Evolutionary conservation across 371 early-diverging fungal genomes (phyloP), one percentile per base, ranked within the genome.

Genomic region (Mortierella sp.): DNA sequence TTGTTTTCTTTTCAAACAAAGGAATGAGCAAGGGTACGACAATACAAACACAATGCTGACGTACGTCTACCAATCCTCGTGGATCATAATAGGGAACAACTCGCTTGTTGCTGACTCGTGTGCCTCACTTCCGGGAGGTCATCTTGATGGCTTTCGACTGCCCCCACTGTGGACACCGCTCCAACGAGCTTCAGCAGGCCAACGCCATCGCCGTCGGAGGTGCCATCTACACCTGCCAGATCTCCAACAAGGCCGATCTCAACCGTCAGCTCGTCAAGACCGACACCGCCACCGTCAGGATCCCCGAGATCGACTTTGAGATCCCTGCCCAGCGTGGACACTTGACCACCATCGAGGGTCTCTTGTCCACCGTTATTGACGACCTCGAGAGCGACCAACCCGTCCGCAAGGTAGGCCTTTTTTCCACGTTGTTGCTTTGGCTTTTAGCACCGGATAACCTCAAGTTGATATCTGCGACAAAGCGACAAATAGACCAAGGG

Each of bases 91-190:
- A 95, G 95, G 98, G 98, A 80, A 92, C 87, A 24, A 97, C 98
- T 54, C 91, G 95, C 48, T 88, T 98, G 50, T 91, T 98, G 64
- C 91, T 98, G 71, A 98, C 98, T 44, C 94, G 93, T 81, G 96
- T 98, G 79, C 98, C 98, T 57, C 97, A 98, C 88, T 98, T 98
- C 90, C 94, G 95, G 75, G 98, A 98, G 77, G 92, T 98, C 55
- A 94, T 98, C 73, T 83, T 98, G 50, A 96, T 96, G 96, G 96
- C 97, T 37, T 98, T 98, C 83, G 96, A 98, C 82, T 98, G 98
- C 86, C 93, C 95, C 55, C 97, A 97, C 90, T 98, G 98, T 88
- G 95, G 95, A 10, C 91, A 93, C 86, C 91, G 91, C 76, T 97
- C 97, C 89, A 98, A 96, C 88, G 98, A 97, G 88, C 91, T 97